These are phyloP conservation scores for Penicillium goetzii DNA, from an alignment of 495 filamentous ascomycete species.

Conservation along the genomic window DNA sequence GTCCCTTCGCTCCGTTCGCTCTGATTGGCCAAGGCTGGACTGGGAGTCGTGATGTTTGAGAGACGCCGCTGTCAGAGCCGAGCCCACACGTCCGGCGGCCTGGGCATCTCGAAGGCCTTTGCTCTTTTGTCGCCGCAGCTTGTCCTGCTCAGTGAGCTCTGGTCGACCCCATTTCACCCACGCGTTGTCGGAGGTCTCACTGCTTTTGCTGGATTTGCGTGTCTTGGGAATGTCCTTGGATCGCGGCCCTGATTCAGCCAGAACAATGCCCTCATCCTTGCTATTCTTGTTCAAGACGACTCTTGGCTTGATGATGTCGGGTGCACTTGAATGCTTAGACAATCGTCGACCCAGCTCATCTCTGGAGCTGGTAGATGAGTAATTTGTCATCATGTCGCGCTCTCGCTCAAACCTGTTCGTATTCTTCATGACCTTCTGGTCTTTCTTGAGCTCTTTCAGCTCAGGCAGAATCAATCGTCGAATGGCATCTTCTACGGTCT, in stretches of 20 bases:
- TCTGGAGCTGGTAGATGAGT: conserved; percentile 64
- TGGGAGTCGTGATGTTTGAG: conserved; percentile 67
- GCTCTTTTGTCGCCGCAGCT: conserved; percentile 59
- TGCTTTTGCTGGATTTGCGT: conserved; percentile 48
- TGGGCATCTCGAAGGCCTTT: conserved; percentile 62
- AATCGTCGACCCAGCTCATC: conserved; percentile 62
- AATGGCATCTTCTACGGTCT: conserved; percentile 96
- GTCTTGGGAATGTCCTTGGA: conserved; percentile 50
- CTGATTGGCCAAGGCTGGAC: conserved; percentile 57
- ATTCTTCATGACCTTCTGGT: conserved; percentile 71
- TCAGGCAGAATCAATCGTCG: conserved; percentile 89
- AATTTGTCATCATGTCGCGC: conserved; percentile 59
- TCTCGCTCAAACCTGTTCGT: conserved; percentile 67
- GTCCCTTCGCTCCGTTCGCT: conserved; percentile 52
- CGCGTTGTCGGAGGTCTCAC: conserved; percentile 48
- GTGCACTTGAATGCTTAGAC: conserved; percentile 71
- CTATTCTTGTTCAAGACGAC: conserved; percentile 65
- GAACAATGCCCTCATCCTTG: conserved; percentile 59
- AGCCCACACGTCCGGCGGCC: conserved; percentile 57
- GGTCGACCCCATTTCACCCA: conserved; percentile 54
- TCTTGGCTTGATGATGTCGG: conserved; percentile 68
- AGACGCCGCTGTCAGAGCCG: conserved; percentile 64
- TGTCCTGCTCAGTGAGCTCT: conserved; percentile 56
- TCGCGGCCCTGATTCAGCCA: conserved; percentile 51
- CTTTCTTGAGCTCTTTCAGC: conserved; percentile 85